Evolutionary conservation across 345 rosid species (phyloP), one percentile per base, ranked within the genome.

Genomic region (Alliaria petiolata): DNA sequence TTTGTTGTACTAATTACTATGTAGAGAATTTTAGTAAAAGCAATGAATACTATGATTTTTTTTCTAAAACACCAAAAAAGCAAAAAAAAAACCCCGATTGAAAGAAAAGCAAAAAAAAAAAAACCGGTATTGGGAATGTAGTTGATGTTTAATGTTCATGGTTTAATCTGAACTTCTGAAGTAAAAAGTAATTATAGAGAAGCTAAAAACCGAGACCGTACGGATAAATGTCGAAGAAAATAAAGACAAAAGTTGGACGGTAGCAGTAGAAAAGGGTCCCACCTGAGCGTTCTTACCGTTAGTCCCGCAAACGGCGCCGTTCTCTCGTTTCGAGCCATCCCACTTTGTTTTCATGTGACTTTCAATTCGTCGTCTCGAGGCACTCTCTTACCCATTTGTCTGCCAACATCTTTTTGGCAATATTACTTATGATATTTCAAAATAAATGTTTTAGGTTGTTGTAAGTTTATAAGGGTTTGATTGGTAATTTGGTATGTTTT

Each of bases 221-320:
- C 72, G 54, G 72, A 74, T 49, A 58, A 64, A 19, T 36, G 54
- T 57, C 12, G 30, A 74, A 57, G 45, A 1, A 74, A 57, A 74
- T 7, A 58, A 74, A 25, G 66, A 74, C 67, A 74, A 47, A 0
- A 45, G 51, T 65, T 72, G 77, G 77, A 62, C 65, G 46, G 53
- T 71, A 71, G 69, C 38, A 71, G 42, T 20, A 17, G 16, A 35
- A 39, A 44, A 0, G 57, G 57, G 58, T 0, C 62, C 63, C 49
- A 63, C 49, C 28, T 17, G n/a, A 62, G 54, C 56, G 70, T 39
- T 35, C 22, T 45, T 44, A 44, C 72, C 72, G 67, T 66, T 49
- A 74, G 53, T 42, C 3, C 72, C 78, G 71, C 53, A 66, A 74
- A 65, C 67, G 67, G 78, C 78, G 78, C 78, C 78, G 78, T 65